A percentile compares a stretch with the other conserved stretches of the same genome.
phyloP scores from a whole-genome alignment of 371 early-diverging fungal genomes.

The Mortierella polycephala region DNA sequence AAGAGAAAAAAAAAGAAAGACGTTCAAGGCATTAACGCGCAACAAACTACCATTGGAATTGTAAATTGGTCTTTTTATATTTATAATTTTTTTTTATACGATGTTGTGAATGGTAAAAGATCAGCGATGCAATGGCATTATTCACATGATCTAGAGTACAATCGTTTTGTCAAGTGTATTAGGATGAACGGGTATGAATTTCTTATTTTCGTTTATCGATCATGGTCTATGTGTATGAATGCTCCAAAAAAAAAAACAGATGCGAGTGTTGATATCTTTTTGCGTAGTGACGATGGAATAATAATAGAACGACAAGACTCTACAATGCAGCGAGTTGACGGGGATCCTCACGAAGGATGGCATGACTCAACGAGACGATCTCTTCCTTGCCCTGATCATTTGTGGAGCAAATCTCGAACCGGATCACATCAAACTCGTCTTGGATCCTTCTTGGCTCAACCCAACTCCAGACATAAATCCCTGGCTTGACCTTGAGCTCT shows the following conservation, averaged over 20 bases:
- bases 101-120: no score
- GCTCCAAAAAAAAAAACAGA: background rate
- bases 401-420: conserved; percentile 30
- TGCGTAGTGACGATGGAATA: background rate
- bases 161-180: background rate
- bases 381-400: conserved; percentile 23
- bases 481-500: conserved; percentile 47
- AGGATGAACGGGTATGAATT: background rate
- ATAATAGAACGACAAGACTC: background rate
- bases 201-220: no score
- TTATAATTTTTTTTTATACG: no score
- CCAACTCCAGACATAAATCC: conserved; percentile 33
- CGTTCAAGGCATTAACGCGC: no score
- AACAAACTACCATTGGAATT: no score
- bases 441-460: conserved; percentile 24
- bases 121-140: no score
- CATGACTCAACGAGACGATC: conserved; percentile 22
- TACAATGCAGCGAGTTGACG: conserved; percentile 18
- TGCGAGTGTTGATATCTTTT: background rate
- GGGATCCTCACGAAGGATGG: conserved; percentile 27
- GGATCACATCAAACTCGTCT: conserved; percentile 24
- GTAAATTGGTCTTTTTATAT: no score
- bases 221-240: background rate
- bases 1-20: no score
- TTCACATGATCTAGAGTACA: background rate